Evolutionary conservation across 2,329 filamentous ascomycete species (phyloP), one percentile per base, ranked within the genome.

Genomic region (Zelopaecilomyces penicillatus): DNA sequence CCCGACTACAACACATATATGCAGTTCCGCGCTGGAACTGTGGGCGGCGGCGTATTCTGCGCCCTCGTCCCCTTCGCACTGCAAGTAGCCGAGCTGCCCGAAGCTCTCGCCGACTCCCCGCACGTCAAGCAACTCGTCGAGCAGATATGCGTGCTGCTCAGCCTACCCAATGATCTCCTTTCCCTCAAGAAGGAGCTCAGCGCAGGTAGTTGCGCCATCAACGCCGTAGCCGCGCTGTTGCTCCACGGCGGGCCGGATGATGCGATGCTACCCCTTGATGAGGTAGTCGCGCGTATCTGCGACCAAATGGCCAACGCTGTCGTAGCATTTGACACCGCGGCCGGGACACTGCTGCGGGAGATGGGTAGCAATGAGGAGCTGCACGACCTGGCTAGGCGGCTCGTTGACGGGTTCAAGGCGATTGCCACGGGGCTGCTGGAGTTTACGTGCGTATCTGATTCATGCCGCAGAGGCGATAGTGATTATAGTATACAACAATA

Each of bases 111-210:
- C 19, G 42, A 39, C 7, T 43, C 46, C 5, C 40, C 48, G 2
- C 47, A 53, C 8, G 28, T 47, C 1, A 12, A 42, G 9, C 44
- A 41, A 5, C 38, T 64, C 5, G 53, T 50, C 52, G 48, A 34
- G n/a, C 57, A 62, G 46, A 52, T 52, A 1, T 54, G 49, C 33
- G 39, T 57, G 4, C 32, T 57, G 4, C 44, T 59, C 5, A 49
- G 52, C 40, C 37, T 63, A n/a, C 12, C 57, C n/a, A 63, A 64
- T 31, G 61, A 63, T 26, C 31, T 57, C 4, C 40, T 64, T 6
- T 64, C 61, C 1, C 39, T 64, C 29, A 63, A 59, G 41, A 64
- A 64, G 48, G 60, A 64, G 41, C 43, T 64, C 33, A 26, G 40
- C 11, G 50, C 52, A 3, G 51, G 32, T 9, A 41, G 41, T 11